A percentile compares a stretch with the other conserved stretches of the same genome.
These are phyloP conservation scores for Helianthus annuus DNA, from an alignment of 129 eudicot genomes.

Conservation along the genomic window DNA sequence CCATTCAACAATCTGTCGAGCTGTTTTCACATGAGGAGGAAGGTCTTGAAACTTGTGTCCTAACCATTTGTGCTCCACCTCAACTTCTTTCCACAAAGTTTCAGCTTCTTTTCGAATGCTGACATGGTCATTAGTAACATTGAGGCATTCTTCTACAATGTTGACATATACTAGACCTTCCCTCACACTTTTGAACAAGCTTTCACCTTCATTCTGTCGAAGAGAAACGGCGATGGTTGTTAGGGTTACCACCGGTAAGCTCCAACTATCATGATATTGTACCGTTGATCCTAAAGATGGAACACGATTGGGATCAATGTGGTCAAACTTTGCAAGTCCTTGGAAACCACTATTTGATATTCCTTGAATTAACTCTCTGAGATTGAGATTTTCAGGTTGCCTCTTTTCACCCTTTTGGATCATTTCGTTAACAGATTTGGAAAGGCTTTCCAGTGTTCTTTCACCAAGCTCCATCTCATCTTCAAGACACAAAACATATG, in stretches of 20 bases:
- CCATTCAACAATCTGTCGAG: no score
- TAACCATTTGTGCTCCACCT: no score
- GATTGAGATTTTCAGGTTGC: neutral
- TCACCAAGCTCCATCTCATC: conserved; percentile 1
- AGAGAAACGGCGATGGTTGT: conserved; percentile 1
- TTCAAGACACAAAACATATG: neutral
- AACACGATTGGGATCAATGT: neutral
- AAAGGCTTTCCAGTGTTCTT: neutral
- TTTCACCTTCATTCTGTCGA: neutral
- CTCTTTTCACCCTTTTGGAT: neutral
- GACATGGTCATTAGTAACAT: neutral
- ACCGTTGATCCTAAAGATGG: neutral
- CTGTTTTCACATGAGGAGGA: no score
- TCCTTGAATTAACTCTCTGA: neutral
- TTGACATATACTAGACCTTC: conserved; percentile 14
- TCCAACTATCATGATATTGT: neutral
- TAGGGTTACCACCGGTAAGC: conserved; percentile 9
- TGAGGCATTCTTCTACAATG: conserved; percentile 13
- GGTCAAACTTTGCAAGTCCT: neutral
- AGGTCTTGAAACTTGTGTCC: no score
- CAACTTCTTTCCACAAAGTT: no score
- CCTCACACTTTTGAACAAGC: neutral
- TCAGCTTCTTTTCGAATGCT: neutral
- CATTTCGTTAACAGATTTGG: neutral
- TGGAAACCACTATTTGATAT: neutral